Evolutionary conservation across 192 early-diverging fungal genomes (phyloP).

Genomic region (Coemansia sp.): DNA sequence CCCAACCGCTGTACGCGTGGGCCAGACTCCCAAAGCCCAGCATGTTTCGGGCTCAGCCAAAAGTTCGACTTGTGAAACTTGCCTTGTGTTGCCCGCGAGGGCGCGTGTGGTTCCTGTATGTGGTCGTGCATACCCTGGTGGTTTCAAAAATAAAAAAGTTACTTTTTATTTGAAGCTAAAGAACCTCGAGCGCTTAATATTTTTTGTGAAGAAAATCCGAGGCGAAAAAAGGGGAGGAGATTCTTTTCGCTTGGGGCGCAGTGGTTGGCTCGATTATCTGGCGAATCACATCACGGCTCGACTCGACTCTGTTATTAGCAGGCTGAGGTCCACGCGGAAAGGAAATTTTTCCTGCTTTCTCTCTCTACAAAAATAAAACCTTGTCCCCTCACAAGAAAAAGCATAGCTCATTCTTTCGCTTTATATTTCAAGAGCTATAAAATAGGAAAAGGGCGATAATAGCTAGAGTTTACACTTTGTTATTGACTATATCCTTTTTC

Average conservation of each 20-base stretch:
- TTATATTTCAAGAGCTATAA: not conserved
- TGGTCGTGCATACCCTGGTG: not conserved
- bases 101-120: not conserved
- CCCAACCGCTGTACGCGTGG: no score
- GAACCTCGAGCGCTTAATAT: not conserved
- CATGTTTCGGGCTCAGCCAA: not conserved
- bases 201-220: not conserved
- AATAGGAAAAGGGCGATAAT: not conserved
- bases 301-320: not conserved
- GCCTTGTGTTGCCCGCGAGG: conserved; percentile 5
- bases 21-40: no score
- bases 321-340: not conserved
- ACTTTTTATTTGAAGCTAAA: not conserved
- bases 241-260: not conserved
- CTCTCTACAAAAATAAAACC: not conserved
- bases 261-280: conserved; percentile 4
- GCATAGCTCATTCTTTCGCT: not conserved
- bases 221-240: not conserved
- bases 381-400: not conserved
- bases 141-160: not conserved
- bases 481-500: conserved; percentile 11
- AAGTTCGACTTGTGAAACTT: not conserved
- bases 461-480: not conserved
- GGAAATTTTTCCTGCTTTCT: conserved; percentile 8
- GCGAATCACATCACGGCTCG: conserved; percentile 3